Percentiles rank a stretch among this genome's conserved stretches.
Evolutionary conservation across 106 monocot species (phyloP).

Genomic region (Posidonia australis): DNA sequence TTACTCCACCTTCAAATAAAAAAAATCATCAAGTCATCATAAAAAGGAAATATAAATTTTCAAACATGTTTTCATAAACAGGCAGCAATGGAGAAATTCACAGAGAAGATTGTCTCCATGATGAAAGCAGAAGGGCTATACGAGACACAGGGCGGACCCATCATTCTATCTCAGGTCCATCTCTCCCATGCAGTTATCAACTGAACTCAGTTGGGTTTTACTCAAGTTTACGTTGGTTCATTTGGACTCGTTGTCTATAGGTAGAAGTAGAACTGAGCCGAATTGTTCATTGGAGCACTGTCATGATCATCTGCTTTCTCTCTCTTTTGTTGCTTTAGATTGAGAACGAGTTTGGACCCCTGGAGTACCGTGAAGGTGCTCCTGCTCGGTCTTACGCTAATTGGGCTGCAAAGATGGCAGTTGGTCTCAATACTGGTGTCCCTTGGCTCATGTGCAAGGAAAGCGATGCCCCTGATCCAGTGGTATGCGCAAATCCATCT

Average conservation of each 20-base stretch:
- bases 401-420: conserved; percentile 28
- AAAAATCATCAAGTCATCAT: too few species aligned
- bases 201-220: neutral
- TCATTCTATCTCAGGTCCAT: conserved; percentile 47
- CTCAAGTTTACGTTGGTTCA: neutral
- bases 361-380: conserved; percentile 57
- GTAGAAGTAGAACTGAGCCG: too few species aligned
- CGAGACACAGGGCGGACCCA: conserved; percentile 42
- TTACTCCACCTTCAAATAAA: neutral
- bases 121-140: conserved; percentile 34
- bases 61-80: conserved; percentile 3
- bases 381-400: conserved; percentile 31
- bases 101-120: conserved; percentile 34
- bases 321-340: conserved; percentile 29
- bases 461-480: conserved; percentile 32
- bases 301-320: neutral
- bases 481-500: conserved; percentile 2
- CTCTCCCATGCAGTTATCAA: neutral
- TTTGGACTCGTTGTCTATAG: too few species aligned
- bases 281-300: neutral
- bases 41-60: neutral
- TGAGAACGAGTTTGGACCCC: conserved; percentile 89
- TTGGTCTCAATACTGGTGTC: conserved; percentile 24
- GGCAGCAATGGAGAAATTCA: conserved; percentile 43
- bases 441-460: conserved; percentile 79